Base-by-base conservation (phyloP, 2,329 filamentous ascomycete species). In the Colletotrichum agaves region DNA sequence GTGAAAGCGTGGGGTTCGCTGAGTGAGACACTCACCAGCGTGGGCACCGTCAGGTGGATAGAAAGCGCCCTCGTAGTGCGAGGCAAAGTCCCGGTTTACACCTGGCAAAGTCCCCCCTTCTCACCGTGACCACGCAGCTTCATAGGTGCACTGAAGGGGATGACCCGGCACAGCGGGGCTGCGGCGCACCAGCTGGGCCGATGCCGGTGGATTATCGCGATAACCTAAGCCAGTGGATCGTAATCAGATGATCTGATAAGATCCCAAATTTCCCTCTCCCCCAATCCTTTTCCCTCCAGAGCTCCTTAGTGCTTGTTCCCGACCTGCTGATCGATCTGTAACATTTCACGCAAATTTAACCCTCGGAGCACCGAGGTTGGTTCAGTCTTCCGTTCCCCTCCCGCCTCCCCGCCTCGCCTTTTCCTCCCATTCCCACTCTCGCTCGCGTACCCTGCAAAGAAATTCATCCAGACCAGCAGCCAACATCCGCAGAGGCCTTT, bases 171-270 rank as follows among this genome's bases (percentile, higher is more conserved):
- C n/a, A 4, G 59, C 23, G 39, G 17, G 27, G 27, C 19, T 27
- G 27, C 27, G 15, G n/a, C 3, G 58, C 41, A 15, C 37, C 23
- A 23, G 57, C 46, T 53, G 10, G 31, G 58, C 67, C 63, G 67
- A 67, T 69, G 67, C 31, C 67, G 67, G 63, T 60, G 55, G 59
- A 47, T 60, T 44, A 57, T 59, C 53, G 61, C 53, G 53, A 49
- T 49, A 55, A 60, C 65, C 53, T 60, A 55, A 50, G 46, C 61
- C 13, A 23, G 39, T 43, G 23, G 41, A 21, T 39, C 53, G 37
- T 69, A 58, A 69, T 70, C 66, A 70, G 69, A 70, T 70, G 61
- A 70, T 70, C 69, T 69, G 66, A 70, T 70, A 69, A 69, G 69
- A 70, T 70, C 46, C 35, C 17, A 53, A 63, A 61, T 60, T 58